Evolutionary conservation across 2,329 filamentous ascomycete genomes (phyloP), one percentile per base, ranked within the genome.

Genomic region (Capronia americana): DNA sequence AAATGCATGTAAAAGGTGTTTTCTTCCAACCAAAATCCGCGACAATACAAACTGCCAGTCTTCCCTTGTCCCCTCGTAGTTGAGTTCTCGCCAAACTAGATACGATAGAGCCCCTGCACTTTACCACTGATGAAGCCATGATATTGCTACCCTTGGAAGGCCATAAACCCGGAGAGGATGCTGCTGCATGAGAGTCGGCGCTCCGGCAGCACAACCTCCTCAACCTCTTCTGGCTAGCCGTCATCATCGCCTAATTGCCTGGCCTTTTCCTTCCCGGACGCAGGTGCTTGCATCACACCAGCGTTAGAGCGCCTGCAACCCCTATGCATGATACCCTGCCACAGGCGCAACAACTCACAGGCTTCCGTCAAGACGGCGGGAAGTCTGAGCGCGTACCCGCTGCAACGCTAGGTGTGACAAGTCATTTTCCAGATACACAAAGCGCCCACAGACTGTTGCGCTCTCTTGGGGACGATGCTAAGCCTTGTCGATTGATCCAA

Each of bases 401-500:
- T 28, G 53, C 53, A 55, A 55, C 28, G n/a, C 53, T 17, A 24
- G 12, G 28, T 55, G 53, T 55, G 53, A 55, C 53, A 12, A 32
- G 28, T 23, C 53, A 17, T 26, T 24, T 34, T 24, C 8, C 24
- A 11, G 53, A 55, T 23, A 23, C 24, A 51, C 48, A 4, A 51
- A 4, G 24, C 20, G 12, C 23, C 17, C 48, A 44, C 38, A 7
- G 20, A 44, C 14, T 6, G 38, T 44, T n/a, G 17, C 17, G 4
- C 38, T 44, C 14, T n/a, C 17, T 44, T 44, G 17, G 38, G 3
- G 17, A n/a, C 38, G 38, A 44, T 44, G 38, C 28, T 55, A n/a
- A 55, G 53, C 53, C 53, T 55, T 55, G 53, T 55, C 28, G 53
- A 55, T n/a, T 51, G 53, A 34, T 32, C 24, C 53, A 24, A n/a